Percentiles rank a stretch among this genome's conserved stretches.
Conservation (phyloP, 495 filamentous ascomycete genomes). For the Tuber microsphaerosporum region DNA sequence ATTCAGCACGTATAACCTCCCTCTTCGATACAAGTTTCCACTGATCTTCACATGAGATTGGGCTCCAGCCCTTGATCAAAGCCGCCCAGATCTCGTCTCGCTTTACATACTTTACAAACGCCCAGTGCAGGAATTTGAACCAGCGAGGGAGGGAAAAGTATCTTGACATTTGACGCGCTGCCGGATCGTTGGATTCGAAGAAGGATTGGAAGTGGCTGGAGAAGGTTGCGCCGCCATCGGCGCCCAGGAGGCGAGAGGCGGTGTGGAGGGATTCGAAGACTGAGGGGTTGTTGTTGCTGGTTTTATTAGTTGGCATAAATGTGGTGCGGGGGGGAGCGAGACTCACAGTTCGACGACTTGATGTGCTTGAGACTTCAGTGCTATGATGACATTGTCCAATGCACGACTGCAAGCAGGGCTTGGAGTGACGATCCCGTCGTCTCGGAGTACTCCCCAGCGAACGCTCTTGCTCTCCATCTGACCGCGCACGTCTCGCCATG, state of each 20-base stretch:
- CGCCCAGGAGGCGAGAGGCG: constrained; percentile 77
- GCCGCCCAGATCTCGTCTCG: constrained; percentile 71
- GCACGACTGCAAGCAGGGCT: constrained; percentile 78
- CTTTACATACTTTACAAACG: constrained; percentile 76
- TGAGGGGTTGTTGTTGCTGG: constrained; percentile 29
- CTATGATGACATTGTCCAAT: constrained; percentile 59
- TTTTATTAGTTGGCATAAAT: background rate
- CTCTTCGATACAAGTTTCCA: constrained; percentile 73
- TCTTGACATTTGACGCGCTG: constrained; percentile 63
- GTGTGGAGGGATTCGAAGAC: constrained; percentile 64
- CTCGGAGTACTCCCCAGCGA: constrained; percentile 68
- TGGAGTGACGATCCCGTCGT: constrained; percentile 83
- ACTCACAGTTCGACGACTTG: constrained; percentile 61
- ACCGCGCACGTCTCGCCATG: constrained; percentile 60
- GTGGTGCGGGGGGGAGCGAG: constrained; percentile 49
- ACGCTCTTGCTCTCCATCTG: constrained; percentile 58
- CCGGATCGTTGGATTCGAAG: constrained; percentile 74
- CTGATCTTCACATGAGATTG: constrained; percentile 63
- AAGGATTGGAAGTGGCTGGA: constrained; percentile 51
- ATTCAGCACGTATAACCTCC: constrained; percentile 67
- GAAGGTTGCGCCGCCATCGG: constrained; percentile 82
- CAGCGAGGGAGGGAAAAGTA: constrained; percentile 68
- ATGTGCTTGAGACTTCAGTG: constrained; percentile 64
- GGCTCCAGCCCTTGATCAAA: constrained; percentile 62
- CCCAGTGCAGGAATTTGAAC: constrained; percentile 77